Base-by-base conservation (phyloP, 257 asterid species). In the Lithospermum erythrorhizon region DNA sequence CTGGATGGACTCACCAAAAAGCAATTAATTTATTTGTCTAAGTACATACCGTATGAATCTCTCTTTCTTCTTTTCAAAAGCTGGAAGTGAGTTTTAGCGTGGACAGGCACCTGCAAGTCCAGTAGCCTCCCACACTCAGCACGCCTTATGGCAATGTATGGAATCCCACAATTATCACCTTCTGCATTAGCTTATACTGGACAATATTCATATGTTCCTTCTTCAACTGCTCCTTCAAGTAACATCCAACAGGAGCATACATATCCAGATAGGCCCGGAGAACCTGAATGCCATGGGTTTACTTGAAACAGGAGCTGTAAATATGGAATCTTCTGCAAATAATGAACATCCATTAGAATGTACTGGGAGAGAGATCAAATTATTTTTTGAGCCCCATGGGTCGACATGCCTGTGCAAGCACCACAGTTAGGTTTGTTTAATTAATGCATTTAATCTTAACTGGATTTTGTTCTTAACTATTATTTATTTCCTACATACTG, bases 1-100 rank as follows among this genome's bases (percentile, higher is more conserved):
- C 95, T 21, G 84, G 96, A 65, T 91, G 96, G 96, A 74, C 81
- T 59, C 84, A n/a, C n/a, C n/a, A n/a, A n/a, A n/a, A n/a, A n/a
- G n/a, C n/a, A n/a, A n/a, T n/a, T n/a, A n/a, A n/a, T n/a, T n/a
- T n/a, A n/a, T n/a, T n/a, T n/a, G n/a, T n/a, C n/a, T n/a, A n/a
- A n/a, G n/a, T n/a, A n/a, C n/a, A n/a, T n/a, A n/a, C n/a, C n/a
- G 65, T 55, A 47, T 62, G 32, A 3, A 27, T 13, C 49, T 5
- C 14, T 41, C 49, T 41, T 14, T n/a, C n/a, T 41, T 41, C 16
- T 41, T 41, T 3, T 41, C 4, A 2, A 8, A 3, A 6, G 1
- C 18, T 41, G 49, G 49, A 11, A 41, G 5, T 14, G 4, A 13
- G 2, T 41, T 41, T 14, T 41, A 3, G 9, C 9, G 45, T 14